Percentiles rank a stretch among this genome's conserved stretches.
These are phyloP conservation scores for Aegilops bicornis DNA, from an alignment of 176 grass and related monocot species.

Conservation along the genomic window DNA sequence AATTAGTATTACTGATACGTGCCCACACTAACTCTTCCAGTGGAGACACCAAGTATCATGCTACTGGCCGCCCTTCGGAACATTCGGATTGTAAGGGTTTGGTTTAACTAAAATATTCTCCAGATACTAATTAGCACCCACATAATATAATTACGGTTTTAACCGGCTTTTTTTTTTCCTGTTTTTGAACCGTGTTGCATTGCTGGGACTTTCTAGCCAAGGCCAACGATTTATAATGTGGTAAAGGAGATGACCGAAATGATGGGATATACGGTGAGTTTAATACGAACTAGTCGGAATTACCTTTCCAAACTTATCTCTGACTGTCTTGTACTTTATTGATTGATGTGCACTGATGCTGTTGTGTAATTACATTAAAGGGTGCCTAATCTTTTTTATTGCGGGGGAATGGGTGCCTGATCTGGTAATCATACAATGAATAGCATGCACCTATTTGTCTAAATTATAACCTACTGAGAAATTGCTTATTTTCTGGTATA, in stretches of 20 bases:
- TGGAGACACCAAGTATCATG: slow-evolving; percentile 91
- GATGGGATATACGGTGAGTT: slow-evolving; percentile 83
- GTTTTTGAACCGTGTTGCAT: slow-evolving; percentile 2
- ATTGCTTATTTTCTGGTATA: neutral
- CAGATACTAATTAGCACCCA: slow-evolving; percentile 13
- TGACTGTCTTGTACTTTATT: slow-evolving; percentile 9
- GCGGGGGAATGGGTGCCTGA: neutral
- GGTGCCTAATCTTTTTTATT: neutral
- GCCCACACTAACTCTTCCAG: slow-evolving; percentile 42
- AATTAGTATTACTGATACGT: slow-evolving; percentile 11
- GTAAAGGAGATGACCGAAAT: slow-evolving; percentile 77
- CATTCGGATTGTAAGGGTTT: slow-evolving; percentile 67
- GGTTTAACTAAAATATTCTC: slow-evolving; percentile 6
- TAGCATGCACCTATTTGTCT: neutral
- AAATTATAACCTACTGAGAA: neutral
- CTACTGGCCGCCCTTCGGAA: slow-evolving; percentile 83
- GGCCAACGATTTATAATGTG: slow-evolving; percentile 90
- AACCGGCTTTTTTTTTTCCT: neutral
- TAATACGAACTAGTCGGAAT: neutral
- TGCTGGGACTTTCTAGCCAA: slow-evolving; percentile 53
- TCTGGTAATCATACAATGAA: neutral
- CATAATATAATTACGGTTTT: slow-evolving; percentile 4
- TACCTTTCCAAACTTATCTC: neutral
- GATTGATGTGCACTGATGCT: neutral
- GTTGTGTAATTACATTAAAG: neutral